Percentiles rank a stretch among this genome's conserved stretches.
phyloP scores from a whole-genome alignment of 2,329 filamentous ascomycete species.

The Didymella pinodella region DNA sequence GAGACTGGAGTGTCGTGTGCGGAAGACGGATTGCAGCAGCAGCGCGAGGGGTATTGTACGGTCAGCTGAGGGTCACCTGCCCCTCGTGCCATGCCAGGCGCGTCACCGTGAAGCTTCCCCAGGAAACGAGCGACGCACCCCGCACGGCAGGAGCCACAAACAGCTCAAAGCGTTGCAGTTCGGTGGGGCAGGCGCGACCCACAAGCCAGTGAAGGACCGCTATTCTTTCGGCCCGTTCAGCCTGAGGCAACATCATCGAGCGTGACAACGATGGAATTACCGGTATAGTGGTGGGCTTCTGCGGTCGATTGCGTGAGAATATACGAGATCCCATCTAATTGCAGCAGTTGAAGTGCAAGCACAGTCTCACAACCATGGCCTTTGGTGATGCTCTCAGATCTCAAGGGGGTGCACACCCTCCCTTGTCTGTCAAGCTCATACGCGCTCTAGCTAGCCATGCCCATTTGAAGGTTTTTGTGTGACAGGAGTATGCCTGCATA shows the following conservation, averaged over 20 bases:
- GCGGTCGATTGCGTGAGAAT: neutral
- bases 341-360: neutral
- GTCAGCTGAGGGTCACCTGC: constrained; percentile 37
- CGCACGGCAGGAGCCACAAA: constrained; percentile 32
- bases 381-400: neutral
- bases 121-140: constrained; percentile 33
- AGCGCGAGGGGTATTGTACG: constrained; percentile 22
- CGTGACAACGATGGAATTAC: neutral
- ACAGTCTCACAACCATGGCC: neutral
- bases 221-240: constrained; percentile 21
- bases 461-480: neutral
- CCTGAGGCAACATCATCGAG: constrained; percentile 25
- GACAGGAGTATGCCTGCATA: neutral
- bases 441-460: neutral
- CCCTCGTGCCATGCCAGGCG: constrained; percentile 30
- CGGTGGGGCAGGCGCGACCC: constrained; percentile 25
- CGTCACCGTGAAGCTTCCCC: constrained; percentile 37
- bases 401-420: neutral
- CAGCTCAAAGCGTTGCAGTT: constrained; percentile 24
- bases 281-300: neutral
- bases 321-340: neutral
- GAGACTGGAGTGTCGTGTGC: constrained; percentile 31
- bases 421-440: neutral
- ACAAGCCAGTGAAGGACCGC: constrained; percentile 18
- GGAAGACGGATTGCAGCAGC: constrained; percentile 21